Conservation (phyloP, 768 basidiomycete species). For the Hypsizygus marmoreus region DNA sequence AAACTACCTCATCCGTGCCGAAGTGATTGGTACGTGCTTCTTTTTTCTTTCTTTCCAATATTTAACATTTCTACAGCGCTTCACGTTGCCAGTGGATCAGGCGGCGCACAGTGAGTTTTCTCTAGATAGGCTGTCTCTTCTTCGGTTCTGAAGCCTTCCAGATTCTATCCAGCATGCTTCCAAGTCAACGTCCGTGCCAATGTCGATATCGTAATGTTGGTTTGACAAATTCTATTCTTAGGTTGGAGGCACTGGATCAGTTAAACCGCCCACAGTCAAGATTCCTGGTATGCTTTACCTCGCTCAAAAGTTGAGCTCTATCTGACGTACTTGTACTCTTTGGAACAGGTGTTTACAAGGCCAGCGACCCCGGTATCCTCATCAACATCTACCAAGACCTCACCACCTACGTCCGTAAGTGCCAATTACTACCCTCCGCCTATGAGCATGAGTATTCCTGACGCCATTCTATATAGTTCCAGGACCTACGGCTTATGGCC, state of each 20-base stretch:
- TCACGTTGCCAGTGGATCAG: slow-evolving; percentile 39
- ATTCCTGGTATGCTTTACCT: slow-evolving; percentile 34
- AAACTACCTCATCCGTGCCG: slow-evolving; percentile 47
- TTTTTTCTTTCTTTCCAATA: neutral
- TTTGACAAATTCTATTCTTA: too few species aligned
- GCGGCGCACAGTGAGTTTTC: slow-evolving; percentile 38
- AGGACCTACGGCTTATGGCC: slow-evolving; percentile 46
- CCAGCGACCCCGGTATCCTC: slow-evolving; percentile 40
- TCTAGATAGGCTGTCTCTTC: neutral
- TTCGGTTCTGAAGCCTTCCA: slow-evolving; percentile 9
- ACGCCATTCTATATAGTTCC: slow-evolving; percentile 34
- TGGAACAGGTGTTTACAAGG: slow-evolving; percentile 36
- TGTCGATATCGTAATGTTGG: too few species aligned
- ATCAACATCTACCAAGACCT: slow-evolving; percentile 51
- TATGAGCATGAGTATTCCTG: slow-evolving; percentile 2
- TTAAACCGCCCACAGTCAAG: slow-evolving; percentile 38
- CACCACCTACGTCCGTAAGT: slow-evolving; percentile 41
- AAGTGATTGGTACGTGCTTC: slow-evolving; percentile 42
- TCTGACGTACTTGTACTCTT: too few species aligned
- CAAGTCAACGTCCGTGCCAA: slow-evolving; percentile 36
- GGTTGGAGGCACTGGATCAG: slow-evolving; percentile 30
- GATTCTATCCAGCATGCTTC: slow-evolving; percentile 49
- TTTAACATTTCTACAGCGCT: slow-evolving; percentile 30
- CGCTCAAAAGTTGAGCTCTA: neutral
- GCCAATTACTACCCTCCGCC: neutral